phyloP scores from a whole-genome alignment of 2,329 filamentous ascomycete genomes.

The Monosporascus sp. region DNA sequence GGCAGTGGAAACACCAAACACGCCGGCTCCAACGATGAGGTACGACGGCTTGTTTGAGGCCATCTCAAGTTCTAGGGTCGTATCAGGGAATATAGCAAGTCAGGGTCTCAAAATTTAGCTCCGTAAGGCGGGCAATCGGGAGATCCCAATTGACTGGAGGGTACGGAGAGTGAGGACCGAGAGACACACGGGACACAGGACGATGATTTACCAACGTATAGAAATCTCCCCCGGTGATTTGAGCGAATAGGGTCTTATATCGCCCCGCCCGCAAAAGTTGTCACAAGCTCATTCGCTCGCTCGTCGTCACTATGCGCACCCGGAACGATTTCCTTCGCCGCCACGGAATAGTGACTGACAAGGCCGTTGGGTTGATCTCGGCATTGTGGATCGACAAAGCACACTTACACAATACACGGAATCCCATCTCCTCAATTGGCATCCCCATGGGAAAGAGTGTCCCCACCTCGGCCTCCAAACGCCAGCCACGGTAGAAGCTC shows the following conservation, averaged over 20 bases:
- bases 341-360: neutral
- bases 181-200: no score
- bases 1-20: slow-evolving; percentile 59
- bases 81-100: neutral
- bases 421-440: neutral
- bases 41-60: slow-evolving; percentile 24
- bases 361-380: neutral
- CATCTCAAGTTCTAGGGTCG: neutral
- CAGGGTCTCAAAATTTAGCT: neutral
- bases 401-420: neutral
- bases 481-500: no score
- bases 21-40: slow-evolving; percentile 57
- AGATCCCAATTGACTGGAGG: no score
- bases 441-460: neutral
- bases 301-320: neutral
- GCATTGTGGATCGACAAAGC: neutral
- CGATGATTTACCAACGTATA: neutral
- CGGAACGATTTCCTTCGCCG: neutral
- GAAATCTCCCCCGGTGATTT: neutral
- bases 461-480: neutral
- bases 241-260: neutral
- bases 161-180: no score
- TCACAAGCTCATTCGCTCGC: neutral
- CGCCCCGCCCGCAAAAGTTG: neutral
- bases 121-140: neutral